phyloP scores from a whole-genome alignment of 2,329 filamentous ascomycete genomes.

The Rutstroemia sp. region DNA sequence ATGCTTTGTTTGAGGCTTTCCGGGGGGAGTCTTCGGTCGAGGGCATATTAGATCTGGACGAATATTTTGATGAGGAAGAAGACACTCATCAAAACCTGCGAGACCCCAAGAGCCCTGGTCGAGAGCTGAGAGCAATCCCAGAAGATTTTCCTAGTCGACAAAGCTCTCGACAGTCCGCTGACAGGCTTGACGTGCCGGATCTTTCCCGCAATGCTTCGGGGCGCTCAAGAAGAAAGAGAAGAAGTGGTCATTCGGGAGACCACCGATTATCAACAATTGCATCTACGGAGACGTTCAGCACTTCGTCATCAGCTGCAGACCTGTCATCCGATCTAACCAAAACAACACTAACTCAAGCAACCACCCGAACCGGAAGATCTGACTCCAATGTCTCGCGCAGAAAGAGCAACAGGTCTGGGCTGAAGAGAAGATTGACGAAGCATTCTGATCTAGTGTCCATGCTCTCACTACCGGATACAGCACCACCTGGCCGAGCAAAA shows the following conservation, averaged over 20 bases:
- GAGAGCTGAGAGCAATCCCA: conserved; percentile 10
- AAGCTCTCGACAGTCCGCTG: conserved; percentile 9
- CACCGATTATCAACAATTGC: conserved; percentile 28
- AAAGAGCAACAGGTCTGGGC: conserved; percentile 28
- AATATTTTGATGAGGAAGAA: conserved; percentile 15
- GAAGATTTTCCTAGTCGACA: conserved; percentile 2
- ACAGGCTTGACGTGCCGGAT: conserved; percentile 11
- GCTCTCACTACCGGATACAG: conserved; percentile 62
- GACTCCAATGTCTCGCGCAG: conserved; percentile 24
- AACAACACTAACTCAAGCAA: conserved; percentile 37
- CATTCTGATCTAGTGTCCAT: conserved; percentile 94
- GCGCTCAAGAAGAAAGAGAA: conserved; percentile 14
- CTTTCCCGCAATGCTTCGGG: conserved; percentile 1
- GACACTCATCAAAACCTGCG: conserved; percentile 15
- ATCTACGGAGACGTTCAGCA: conserved; percentile 24
- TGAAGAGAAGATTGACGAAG: conserved; percentile 66
- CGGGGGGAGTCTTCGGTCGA: conserved; percentile 47
- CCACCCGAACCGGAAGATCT: conserved; percentile 17
- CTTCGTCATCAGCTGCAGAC: conserved; percentile 13
- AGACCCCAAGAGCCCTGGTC: conserved; percentile 6
- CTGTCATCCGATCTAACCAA: conserved; percentile 24
- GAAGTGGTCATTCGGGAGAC: conserved; percentile 19
- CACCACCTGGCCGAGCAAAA: conserved; percentile 48
- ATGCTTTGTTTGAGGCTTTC: conserved; percentile 54
- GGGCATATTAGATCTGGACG: conserved; percentile 13